phyloP scores from a whole-genome alignment of 2,329 filamentous ascomycete species.

The Venturia nashicola region DNA sequence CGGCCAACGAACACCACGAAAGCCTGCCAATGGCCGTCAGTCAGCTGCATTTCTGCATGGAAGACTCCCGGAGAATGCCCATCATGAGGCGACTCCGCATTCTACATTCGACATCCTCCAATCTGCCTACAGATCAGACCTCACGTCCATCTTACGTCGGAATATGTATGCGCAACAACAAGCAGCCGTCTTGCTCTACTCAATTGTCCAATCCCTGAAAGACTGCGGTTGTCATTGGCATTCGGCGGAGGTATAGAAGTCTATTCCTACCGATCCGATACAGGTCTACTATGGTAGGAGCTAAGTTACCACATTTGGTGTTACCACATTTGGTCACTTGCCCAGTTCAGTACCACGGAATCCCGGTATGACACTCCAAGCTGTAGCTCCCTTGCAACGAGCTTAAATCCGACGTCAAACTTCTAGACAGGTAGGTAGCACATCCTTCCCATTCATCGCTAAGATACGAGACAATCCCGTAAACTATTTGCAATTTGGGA shows the following conservation, averaged over 20 bases:
- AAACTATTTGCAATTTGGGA: neutral
- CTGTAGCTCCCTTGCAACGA: neutral
- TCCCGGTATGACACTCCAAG: neutral
- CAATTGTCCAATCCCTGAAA: neutral
- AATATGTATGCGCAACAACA: neutral
- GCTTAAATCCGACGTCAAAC: neutral
- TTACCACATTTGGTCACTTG: neutral
- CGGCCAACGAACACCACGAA: neutral
- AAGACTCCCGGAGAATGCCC: neutral
- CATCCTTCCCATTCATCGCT: neutral
- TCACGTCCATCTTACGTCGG: neutral
- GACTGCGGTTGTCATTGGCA: neutral
- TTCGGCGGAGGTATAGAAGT: neutral
- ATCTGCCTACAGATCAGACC: neutral
- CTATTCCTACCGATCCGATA: neutral
- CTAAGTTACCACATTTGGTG: too few species aligned
- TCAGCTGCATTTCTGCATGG: constrained; percentile 1
- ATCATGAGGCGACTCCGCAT: neutral
- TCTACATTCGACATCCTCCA: neutral
- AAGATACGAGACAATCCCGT: neutral
- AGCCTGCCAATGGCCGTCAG: neutral
- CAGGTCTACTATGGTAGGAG: neutral
- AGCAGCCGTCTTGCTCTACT: neutral
- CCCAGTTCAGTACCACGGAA: neutral
- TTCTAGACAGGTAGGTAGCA: neutral